Evolutionary conservation across 2,329 filamentous ascomycete genomes (phyloP).

Genomic region (Aspergillus tamarii): DNA sequence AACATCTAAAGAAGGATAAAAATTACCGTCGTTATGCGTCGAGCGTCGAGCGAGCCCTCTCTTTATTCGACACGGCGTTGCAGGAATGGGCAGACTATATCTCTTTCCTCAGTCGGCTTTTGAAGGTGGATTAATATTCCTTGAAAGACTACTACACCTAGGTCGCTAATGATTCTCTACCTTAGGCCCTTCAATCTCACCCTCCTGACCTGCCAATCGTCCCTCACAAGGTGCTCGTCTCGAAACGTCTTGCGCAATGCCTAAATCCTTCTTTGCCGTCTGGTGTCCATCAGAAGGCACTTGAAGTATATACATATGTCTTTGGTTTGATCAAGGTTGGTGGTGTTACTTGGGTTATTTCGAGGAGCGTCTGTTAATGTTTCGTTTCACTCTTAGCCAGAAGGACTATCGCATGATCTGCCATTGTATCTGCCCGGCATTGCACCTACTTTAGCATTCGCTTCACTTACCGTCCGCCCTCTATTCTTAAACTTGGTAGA

Average conservation of each 20-base stretch:
- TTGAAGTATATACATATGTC: slow-evolving; percentile 90
- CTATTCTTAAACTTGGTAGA: slow-evolving; percentile 85
- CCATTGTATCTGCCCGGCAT: slow-evolving; percentile 88
- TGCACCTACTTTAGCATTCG: slow-evolving; percentile 87
- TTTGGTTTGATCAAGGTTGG: slow-evolving; percentile 80
- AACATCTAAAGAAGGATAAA: slow-evolving; percentile 60
- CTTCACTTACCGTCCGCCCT: slow-evolving; percentile 85
- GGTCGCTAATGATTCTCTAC: not conserved
- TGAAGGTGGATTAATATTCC: slow-evolving; percentile 68
- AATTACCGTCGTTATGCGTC: slow-evolving; percentile 85
- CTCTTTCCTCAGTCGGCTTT: slow-evolving; percentile 85
- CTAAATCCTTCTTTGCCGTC: slow-evolving; percentile 91
- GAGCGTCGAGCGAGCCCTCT: slow-evolving; percentile 82
- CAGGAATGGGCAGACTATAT: slow-evolving; percentile 99
- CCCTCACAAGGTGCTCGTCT: slow-evolving; percentile 79
- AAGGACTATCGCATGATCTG: slow-evolving; percentile 79
- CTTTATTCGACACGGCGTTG: slow-evolving; percentile 86
- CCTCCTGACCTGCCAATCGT: slow-evolving; percentile 72
- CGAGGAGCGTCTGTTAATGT: slow-evolving; percentile 17
- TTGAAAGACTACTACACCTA: not conserved
- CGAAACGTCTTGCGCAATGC: slow-evolving; percentile 92
- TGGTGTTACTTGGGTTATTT: not conserved
- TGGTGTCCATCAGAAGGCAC: slow-evolving; percentile 93
- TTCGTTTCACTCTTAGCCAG: slow-evolving; percentile 47
- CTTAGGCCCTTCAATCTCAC: slow-evolving; percentile 82